Evolutionary conservation across 257 asterid genomes (phyloP), one percentile per base, ranked within the genome.

Genomic region (Solanum arcanum): DNA sequence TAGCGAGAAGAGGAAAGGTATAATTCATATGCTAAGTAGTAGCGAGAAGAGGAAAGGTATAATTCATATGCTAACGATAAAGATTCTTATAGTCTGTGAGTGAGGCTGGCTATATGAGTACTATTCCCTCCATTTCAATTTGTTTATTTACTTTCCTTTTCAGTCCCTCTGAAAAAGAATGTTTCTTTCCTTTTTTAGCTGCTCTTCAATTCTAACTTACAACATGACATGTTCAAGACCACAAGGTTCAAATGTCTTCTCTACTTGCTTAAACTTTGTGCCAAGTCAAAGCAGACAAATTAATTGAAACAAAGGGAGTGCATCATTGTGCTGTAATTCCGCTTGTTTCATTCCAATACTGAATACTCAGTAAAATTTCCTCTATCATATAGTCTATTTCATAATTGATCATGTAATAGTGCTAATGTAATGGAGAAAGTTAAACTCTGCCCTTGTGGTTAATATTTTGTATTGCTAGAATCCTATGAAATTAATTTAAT

Each of bases 151-250:
- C 72, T 64, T 25, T 5, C 31, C 72, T 25, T 64, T n/a, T 64
- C 25, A 64, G 72, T 25, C 72, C 0, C 1, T 5, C 0, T 64
- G 33, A 5, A 25, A 64, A 64, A 64, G 72, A n/a, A n/a, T 64
- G 16, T 0, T 64, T 64, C 16, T 0, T 64, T 64, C 0, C 33
- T 0, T 64, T 64, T 64, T 2, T 64, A 25, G 72, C 72, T 12
- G 12, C 16, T 0, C 3, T 10, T 62, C 0, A 62, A 0, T 64
- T 64, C 72, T n/a, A 64, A 62, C 31, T 62, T 5, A 12, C 2
- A 0, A 64, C 29, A 12, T 66, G 73, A 0, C 35, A 66, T 66
- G 73, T 66, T 66, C 12, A 66, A 66, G 73, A 66, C 35, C 35
- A 66, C 0, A 25, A 5, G 73, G 5, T 66, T 66, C 18, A 66